Evolutionary conservation across 768 basidiomycete genomes (phyloP).

Genomic region (Chalciporus sphaerocephalus): DNA sequence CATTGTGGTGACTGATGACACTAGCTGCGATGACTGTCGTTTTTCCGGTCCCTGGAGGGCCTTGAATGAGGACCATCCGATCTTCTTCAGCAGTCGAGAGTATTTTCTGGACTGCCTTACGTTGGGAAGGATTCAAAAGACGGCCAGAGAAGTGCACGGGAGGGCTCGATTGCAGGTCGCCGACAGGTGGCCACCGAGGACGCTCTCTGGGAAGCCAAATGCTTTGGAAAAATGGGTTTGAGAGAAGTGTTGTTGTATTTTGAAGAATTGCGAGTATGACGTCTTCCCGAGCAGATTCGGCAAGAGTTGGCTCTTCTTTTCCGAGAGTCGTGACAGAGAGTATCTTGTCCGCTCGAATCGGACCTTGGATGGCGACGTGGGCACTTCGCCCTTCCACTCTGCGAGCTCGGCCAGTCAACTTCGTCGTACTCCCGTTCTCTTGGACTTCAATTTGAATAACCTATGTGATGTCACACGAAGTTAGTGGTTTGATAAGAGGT

Average conservation of each 20-base stretch:
- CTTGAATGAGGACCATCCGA: slow-evolving; percentile 28
- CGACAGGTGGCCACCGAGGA: slow-evolving; percentile 13
- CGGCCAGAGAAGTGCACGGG: neutral
- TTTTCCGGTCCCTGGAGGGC: slow-evolving; percentile 44
- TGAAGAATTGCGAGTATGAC: slow-evolving; percentile 25
- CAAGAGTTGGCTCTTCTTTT: slow-evolving; percentile 49
- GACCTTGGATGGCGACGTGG: slow-evolving; percentile 24
- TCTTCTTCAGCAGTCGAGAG: slow-evolving; percentile 21
- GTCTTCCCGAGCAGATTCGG: slow-evolving; percentile 37
- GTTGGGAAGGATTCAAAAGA: slow-evolving; percentile 28
- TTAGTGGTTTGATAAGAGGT: neutral
- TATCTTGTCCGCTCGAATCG: slow-evolving; percentile 15
- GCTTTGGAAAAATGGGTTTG: slow-evolving; percentile 22
- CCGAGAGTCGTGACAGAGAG: slow-evolving; percentile 47
- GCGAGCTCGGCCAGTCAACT: slow-evolving; percentile 20
- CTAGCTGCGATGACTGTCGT: slow-evolving; percentile 41
- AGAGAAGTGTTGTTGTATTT: slow-evolving; percentile 8
- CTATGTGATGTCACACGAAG: slow-evolving; percentile 4
- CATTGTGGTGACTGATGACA: slow-evolving; percentile 21
- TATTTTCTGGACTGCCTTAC: slow-evolving; percentile 26
- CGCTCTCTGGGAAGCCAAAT: slow-evolving; percentile 27
- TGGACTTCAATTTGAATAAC: slow-evolving; percentile 17
- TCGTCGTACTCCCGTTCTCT: neutral
- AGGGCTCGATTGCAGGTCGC: neutral
- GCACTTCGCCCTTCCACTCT: slow-evolving; percentile 37